A percentile compares a stretch with the other conserved stretches of the same genome.
Evolutionary conservation across 192 early-diverging fungal species (phyloP).

Genomic region (Coemansia sp.): DNA sequence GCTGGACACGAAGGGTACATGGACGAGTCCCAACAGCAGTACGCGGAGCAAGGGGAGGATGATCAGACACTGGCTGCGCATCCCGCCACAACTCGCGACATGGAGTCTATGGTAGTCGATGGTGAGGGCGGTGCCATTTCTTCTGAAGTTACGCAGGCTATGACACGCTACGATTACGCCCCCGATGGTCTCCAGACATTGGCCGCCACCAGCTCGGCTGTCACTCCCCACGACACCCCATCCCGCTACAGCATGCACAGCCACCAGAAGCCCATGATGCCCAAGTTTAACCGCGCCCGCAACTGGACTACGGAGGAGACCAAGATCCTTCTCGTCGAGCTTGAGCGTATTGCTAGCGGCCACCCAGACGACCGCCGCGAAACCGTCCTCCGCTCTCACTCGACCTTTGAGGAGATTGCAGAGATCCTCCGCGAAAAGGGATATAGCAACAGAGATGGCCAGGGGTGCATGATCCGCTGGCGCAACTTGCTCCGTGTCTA

Average conservation of each 20-base stretch:
- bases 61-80: slow-evolving; percentile 54
- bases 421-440: slow-evolving; percentile 46
- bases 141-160: slow-evolving; percentile 42
- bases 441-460: slow-evolving; percentile 51
- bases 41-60: slow-evolving; percentile 34
- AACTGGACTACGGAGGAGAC: slow-evolving; percentile 58
- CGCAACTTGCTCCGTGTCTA: slow-evolving; percentile 77
- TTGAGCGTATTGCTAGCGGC: slow-evolving; percentile 50
- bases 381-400: slow-evolving; percentile 43
- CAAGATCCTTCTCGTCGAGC: slow-evolving; percentile 49
- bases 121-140: slow-evolving; percentile 19
- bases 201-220: slow-evolving; percentile 54
- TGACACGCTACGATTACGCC: slow-evolving; percentile 44
- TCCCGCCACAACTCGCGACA: slow-evolving; percentile 46
- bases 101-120: slow-evolving; percentile 52
- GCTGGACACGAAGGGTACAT: slow-evolving; percentile 33
- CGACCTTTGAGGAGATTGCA: slow-evolving; percentile 54
- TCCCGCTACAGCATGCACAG: slow-evolving; percentile 31
- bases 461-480: slow-evolving; percentile 59
- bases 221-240: slow-evolving; percentile 40
- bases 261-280: slow-evolving; percentile 56
- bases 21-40: slow-evolving; percentile 36
- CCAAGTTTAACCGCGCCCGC: slow-evolving; percentile 57
- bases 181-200: slow-evolving; percentile 55
- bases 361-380: slow-evolving; percentile 55